Conservation (phyloP, 192 early-diverging fungal genomes). For the Entomortierella parvispora region DNA sequence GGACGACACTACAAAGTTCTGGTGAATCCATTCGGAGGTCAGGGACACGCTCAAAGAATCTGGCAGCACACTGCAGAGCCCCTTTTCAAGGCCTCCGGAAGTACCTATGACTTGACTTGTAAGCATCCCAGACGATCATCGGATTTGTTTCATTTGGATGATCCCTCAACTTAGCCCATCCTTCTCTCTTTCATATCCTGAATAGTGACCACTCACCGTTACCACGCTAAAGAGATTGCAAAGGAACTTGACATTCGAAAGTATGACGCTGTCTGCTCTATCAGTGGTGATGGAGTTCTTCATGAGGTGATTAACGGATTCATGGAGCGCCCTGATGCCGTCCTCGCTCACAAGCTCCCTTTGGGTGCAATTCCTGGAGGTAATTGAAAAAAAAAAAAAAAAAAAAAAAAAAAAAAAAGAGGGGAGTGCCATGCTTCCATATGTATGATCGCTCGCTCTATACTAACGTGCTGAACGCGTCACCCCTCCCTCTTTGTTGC, state of each 20-base stretch:
- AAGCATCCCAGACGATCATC: conserved; percentile 22
- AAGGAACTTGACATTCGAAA: conserved; percentile 59
- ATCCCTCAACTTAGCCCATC: not conserved
- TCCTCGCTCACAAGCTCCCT: conserved; percentile 62
- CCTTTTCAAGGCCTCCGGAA: conserved; percentile 70
- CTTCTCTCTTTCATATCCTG: not conserved
- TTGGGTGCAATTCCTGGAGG: conserved; percentile 73
- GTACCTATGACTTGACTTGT: conserved; percentile 61
- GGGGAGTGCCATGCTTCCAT: too few relatives aligned
- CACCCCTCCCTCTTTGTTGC: not conserved
- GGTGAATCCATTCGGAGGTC: conserved; percentile 81
- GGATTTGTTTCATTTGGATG: not conserved
- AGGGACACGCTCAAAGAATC: conserved; percentile 66
- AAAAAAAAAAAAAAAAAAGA: too few relatives aligned
- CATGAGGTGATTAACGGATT: conserved; percentile 87
- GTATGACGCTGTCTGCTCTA: conserved; percentile 70
- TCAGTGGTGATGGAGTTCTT: conserved; percentile 85
- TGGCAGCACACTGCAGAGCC: conserved; percentile 67
- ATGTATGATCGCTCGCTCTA: too few relatives aligned
- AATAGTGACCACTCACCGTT: conserved; percentile 66
- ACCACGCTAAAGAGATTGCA: conserved; percentile 73
- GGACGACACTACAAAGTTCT: conserved; percentile 63
- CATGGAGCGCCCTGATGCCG: conserved; percentile 75
- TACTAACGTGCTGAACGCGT: too few relatives aligned
- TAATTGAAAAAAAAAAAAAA: conserved; percentile 15